Evolutionary conservation across 2,329 filamentous ascomycete species (phyloP).

Genomic region (Xylaria sp.): DNA sequence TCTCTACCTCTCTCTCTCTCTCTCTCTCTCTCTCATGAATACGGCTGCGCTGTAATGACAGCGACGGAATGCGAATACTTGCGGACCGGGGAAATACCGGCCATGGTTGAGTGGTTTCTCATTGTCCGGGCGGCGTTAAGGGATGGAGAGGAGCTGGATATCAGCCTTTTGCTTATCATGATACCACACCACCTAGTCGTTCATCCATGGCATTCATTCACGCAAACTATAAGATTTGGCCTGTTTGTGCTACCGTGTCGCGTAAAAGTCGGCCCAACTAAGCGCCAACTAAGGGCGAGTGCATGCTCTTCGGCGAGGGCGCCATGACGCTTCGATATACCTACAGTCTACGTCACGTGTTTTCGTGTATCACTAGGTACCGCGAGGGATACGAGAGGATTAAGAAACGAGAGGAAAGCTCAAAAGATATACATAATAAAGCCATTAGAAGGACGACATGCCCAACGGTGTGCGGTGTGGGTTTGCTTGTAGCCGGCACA

Average conservation of each 20-base stretch:
- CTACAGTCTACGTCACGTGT: too few species aligned
- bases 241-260: not conserved
- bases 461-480: too few species aligned
- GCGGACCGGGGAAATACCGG: not conserved
- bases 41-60: not conserved
- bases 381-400: too few species aligned
- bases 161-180: conserved; percentile 18
- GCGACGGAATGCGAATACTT: not conserved
- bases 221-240: not conserved
- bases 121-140: not conserved
- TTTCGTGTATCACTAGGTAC: too few species aligned
- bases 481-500: too few species aligned
- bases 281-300: not conserved
- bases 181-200: conserved; percentile 29
- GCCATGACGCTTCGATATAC: too few species aligned
- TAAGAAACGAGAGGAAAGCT: too few species aligned
- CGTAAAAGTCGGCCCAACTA: not conserved
- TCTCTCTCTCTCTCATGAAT: not conserved
- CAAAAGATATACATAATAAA: too few species aligned
- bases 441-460: too few species aligned
- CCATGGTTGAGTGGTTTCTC: not conserved
- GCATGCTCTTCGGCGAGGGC: too few species aligned
- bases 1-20: not conserved
- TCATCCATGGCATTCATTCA: not conserved
- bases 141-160: conserved; percentile 1